phyloP scores from a whole-genome alignment of 1,139 yeast species.

The Kluyveromyces marxianus region DNA sequence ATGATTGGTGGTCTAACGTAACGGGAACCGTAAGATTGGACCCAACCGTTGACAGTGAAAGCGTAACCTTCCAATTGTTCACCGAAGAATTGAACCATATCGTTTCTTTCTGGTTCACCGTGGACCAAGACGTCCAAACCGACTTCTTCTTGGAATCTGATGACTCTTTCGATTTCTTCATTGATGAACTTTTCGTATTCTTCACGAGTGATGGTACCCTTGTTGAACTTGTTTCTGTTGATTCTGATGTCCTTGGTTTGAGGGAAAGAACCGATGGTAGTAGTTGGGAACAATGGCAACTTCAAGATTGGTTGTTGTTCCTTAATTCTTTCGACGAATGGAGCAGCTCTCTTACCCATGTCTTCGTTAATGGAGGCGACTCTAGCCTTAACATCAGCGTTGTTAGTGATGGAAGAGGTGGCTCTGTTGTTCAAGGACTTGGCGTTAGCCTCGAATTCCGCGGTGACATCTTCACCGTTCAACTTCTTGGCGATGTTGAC shows the following conservation, averaged over 20 bases:
- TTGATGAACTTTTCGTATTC: slow-evolving; percentile 94
- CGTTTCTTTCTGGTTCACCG: slow-evolving; percentile 99
- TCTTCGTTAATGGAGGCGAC: slow-evolving; percentile 73
- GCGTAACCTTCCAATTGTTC: slow-evolving; percentile 97
- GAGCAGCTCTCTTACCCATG: slow-evolving; percentile 75
- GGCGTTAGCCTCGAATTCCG: slow-evolving; percentile 73
- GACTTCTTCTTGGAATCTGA: slow-evolving; percentile 97
- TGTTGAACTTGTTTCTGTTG: slow-evolving; percentile 95
- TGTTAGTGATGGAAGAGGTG: slow-evolving; percentile 82
- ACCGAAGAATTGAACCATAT: slow-evolving; percentile 99
- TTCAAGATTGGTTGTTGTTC: slow-evolving; percentile 83
- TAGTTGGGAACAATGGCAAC: slow-evolving; percentile 98
- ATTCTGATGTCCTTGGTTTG: slow-evolving; percentile 98
- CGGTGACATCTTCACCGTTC: slow-evolving; percentile 68
- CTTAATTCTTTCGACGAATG: slow-evolving; percentile 80
- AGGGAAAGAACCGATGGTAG: slow-evolving; percentile 99
- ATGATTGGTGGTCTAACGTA: slow-evolving; percentile 99
- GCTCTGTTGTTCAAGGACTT: slow-evolving; percentile 80
- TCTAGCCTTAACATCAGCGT: slow-evolving; percentile 84
- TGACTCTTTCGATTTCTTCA: slow-evolving; percentile 90
- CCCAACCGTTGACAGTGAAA: slow-evolving; percentile 99
- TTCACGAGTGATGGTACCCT: slow-evolving; percentile 92
- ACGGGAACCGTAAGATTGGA: slow-evolving; percentile 99
- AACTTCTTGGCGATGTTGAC: slow-evolving; percentile 85
- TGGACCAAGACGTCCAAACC: slow-evolving; percentile 97